Evolutionary conservation across 805 yeast genomes (phyloP).

Genomic region (Kodamaea lidongshanica): DNA sequence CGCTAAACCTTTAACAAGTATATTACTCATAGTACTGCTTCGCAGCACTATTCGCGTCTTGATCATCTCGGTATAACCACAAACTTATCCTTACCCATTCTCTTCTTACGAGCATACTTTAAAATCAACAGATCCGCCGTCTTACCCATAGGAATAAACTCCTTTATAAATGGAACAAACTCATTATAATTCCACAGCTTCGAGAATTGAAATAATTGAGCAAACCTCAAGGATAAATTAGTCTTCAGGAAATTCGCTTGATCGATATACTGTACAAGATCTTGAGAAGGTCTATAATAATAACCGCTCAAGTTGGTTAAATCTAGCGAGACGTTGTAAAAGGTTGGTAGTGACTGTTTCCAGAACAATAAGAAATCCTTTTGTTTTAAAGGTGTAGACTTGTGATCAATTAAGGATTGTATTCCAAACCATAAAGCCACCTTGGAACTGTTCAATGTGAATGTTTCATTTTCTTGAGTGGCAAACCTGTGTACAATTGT

Average conservation of each 20-base stretch:
- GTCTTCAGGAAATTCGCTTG: slow-evolving; percentile 37
- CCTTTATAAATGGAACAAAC: slow-evolving; percentile 28
- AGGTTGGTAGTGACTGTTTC: slow-evolving; percentile 58
- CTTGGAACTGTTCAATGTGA: slow-evolving; percentile 34
- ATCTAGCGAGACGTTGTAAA: slow-evolving; percentile 55
- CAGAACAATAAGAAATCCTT: slow-evolving; percentile 60
- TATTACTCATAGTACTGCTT: too few species aligned
- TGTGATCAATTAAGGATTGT: slow-evolving; percentile 32
- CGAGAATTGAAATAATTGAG: slow-evolving; percentile 21
- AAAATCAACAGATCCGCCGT: slow-evolving; percentile 33
- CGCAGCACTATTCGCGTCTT: too few species aligned
- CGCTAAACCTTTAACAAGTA: too few species aligned
- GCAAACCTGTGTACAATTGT: slow-evolving; percentile 49
- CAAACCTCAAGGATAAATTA: slow-evolving; percentile 9
- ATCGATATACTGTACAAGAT: slow-evolving; percentile 49
- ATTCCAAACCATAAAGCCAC: slow-evolving; percentile 63
- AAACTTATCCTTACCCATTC: slow-evolving; percentile 26
- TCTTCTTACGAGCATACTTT: slow-evolving; percentile 33
- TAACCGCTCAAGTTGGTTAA: slow-evolving; percentile 49
- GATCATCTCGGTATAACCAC: slow-evolving; percentile 14
- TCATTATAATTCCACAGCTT: slow-evolving; percentile 37
- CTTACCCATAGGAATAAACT: slow-evolving; percentile 29
- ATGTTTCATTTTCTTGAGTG: slow-evolving; percentile 14
- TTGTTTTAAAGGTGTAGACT: slow-evolving; percentile 17
- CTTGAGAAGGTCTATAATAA: slow-evolving; percentile 42